A percentile compares a stretch with the other conserved stretches of the same genome.
Conservation (phyloP, 257 asterid genomes). For the Primulina tabacum region DNA sequence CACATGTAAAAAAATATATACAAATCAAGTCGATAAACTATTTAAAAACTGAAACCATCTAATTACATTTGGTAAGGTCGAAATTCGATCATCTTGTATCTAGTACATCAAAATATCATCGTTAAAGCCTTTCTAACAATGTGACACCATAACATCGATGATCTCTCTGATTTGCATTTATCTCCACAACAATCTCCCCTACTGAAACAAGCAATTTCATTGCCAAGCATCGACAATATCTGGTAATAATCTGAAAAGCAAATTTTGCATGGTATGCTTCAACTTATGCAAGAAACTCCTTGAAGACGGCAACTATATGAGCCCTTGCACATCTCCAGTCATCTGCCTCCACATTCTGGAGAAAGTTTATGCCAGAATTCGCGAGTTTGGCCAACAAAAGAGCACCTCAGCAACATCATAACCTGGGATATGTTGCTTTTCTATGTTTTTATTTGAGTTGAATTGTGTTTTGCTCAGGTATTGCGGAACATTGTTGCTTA, state of each 20-base stretch:
- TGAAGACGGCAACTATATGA: slow-evolving; percentile 80
- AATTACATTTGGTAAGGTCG: background rate
- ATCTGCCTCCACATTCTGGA: slow-evolving; percentile 48
- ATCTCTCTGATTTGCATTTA: background rate
- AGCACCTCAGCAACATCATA: slow-evolving; percentile 14
- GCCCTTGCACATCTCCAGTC: slow-evolving; percentile 72
- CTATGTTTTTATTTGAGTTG: background rate
- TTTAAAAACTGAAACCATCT: too few relatives aligned
- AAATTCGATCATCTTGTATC: background rate
- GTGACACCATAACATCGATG: background rate
- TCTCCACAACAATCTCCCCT: background rate
- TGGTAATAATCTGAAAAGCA: background rate
- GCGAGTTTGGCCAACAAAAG: slow-evolving; percentile 49
- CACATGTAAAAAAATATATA: background rate
- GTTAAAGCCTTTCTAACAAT: background rate
- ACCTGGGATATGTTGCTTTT: background rate
- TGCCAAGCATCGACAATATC: background rate
- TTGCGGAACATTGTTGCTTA: background rate
- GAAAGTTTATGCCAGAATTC: slow-evolving; percentile 54
- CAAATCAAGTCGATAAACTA: background rate
- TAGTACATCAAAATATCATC: background rate
- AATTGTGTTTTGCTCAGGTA: background rate
- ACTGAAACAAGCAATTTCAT: background rate
- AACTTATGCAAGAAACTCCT: slow-evolving; percentile 63
- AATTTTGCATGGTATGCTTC: slow-evolving; percentile 57